phyloP scores from a whole-genome alignment of 202 grass and related monocot species.

The Dendrocalamus latiflorus region DNA sequence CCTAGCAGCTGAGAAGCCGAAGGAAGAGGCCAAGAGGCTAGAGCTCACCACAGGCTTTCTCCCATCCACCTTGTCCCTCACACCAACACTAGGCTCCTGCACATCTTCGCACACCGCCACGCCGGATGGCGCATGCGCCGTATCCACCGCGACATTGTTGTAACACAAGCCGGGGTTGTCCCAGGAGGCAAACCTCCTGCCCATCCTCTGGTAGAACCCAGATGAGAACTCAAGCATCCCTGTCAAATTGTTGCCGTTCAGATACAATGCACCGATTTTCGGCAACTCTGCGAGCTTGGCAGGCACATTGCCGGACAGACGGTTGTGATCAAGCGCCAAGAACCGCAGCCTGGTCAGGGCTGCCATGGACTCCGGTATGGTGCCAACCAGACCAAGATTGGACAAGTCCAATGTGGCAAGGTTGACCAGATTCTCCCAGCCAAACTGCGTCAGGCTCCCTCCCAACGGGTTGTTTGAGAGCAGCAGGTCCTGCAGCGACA shows the following conservation, averaged over 20 bases:
- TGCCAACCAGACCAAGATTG: constrained; percentile 22
- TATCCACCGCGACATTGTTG: neutral
- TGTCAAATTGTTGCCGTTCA: constrained; percentile 86
- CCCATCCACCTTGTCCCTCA: constrained; percentile 5
- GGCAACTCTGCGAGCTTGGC: constrained; percentile 43
- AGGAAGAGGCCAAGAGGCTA: constrained; percentile 25
- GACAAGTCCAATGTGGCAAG: constrained; percentile 71
- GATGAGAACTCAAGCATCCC: constrained; percentile 57
- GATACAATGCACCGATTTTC: constrained; percentile 58
- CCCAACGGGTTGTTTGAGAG: constrained; percentile 70
- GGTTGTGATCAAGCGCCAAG: constrained; percentile 20
- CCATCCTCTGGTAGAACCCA: constrained; percentile 72
- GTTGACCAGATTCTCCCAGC: constrained; percentile 37
- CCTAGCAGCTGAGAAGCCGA: neutral
- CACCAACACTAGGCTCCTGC: constrained; percentile 14
- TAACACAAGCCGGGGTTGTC: constrained; percentile 75
- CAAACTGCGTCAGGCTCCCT: constrained; percentile 24
- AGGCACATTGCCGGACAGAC: constrained; percentile 46
- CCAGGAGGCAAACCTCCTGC: constrained; percentile 82
- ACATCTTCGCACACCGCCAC: constrained; percentile 58
- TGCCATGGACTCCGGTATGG: constrained; percentile 59
- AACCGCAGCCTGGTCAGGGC: neutral
- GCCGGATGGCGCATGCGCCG: constrained; percentile 40
- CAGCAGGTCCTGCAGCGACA: constrained; percentile 68
- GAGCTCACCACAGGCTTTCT: constrained; percentile 52